Conservation (phyloP, 164 flowering plant genomes). For the grape (Vitis vinifera) region ASM3070453v1 NC_081805.1:13786501-13787000, state of each 20-base stretch:
- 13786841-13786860: not conserved
- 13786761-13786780: slow-evolving; percentile 19
- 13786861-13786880: no score
- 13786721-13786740: slow-evolving; percentile 13
- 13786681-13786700: slow-evolving; percentile 5
- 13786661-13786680: slow-evolving; percentile 13
- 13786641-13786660: not conserved
- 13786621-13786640: slow-evolving; percentile 7
- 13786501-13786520: slow-evolving; percentile 93
- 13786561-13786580: not conserved
- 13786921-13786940: no score
- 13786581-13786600: slow-evolving; percentile 37
- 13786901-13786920: no score
- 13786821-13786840: not conserved
- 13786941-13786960: no score
- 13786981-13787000: no score
- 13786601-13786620: slow-evolving; percentile 13
- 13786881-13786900: no score
- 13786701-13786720: slow-evolving; percentile 5
- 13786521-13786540: slow-evolving; percentile 18
- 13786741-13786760: slow-evolving; percentile 13
- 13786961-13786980: no score
- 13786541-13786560: not conserved
- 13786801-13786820: not conserved
- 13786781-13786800: not conserved